Conservation (phyloP, 192 early-diverging fungal genomes). For the Coemansia sp. region DNA sequence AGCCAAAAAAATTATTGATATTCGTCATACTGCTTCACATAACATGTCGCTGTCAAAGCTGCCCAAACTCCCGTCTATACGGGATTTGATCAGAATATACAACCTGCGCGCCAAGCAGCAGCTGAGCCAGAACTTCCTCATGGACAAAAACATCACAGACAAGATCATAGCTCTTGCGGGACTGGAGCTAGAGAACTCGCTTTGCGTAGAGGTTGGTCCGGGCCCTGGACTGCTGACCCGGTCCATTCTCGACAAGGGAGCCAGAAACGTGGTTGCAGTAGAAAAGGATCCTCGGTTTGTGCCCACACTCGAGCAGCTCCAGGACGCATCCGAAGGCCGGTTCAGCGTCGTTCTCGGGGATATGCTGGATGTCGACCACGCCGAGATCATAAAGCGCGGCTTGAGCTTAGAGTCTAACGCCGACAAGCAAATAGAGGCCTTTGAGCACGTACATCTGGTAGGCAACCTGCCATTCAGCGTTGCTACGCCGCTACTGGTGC, state of each 20-base stretch:
- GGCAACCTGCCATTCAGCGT: constrained; percentile 80
- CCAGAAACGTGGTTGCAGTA: constrained; percentile 60
- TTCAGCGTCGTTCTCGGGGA: constrained; percentile 63
- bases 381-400: constrained; percentile 49
- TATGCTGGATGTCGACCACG: constrained; percentile 60
- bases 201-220: constrained; percentile 76
- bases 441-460: constrained; percentile 59
- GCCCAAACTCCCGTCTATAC: constrained; percentile 63
- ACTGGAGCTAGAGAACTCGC: constrained; percentile 55
- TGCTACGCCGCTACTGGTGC: constrained; percentile 66
- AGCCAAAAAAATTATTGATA: background rate
- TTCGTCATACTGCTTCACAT: too few species aligned
- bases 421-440: constrained; percentile 2
- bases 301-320: constrained; percentile 70
- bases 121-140: constrained; percentile 80
- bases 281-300: constrained; percentile 73
- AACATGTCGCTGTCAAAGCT: constrained; percentile 38
- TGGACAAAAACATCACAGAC: constrained; percentile 80
- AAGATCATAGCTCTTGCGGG: constrained; percentile 63
- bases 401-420: constrained; percentile 10
- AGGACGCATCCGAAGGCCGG: constrained; percentile 59
- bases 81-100: constrained; percentile 72
- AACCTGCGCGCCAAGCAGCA: constrained; percentile 67
- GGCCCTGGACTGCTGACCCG: constrained; percentile 75
- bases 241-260: constrained; percentile 69